Evolutionary conservation across 768 basidiomycete genomes (phyloP).

Genomic region (Suillus luteus): DNA sequence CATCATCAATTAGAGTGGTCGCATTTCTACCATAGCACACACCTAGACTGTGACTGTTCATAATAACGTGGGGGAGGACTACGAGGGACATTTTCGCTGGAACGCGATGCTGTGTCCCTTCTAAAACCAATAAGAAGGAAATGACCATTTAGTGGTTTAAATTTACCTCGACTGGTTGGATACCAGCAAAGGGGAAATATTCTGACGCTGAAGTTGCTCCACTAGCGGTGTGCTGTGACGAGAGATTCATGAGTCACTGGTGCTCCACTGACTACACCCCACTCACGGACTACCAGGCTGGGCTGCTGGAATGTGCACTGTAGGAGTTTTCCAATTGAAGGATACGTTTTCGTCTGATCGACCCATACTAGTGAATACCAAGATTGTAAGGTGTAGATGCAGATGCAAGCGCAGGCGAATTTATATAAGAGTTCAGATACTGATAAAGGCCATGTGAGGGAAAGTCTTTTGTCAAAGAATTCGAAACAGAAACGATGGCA

Average conservation of each 20-base stretch:
- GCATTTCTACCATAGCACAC: neutral
- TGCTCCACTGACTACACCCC: neutral
- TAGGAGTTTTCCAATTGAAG: neutral
- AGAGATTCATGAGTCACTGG: neutral
- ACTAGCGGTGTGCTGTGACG: neutral
- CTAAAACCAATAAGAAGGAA: neutral
- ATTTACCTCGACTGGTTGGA: neutral
- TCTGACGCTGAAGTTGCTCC: neutral
- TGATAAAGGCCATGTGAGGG: neutral
- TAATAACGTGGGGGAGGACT: neutral
- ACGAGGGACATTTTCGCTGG: too few species aligned
- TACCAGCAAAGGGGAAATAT: neutral
- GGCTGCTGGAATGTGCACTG: neutral
- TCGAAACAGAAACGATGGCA: neutral
- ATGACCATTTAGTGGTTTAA: neutral
- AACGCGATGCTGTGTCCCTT: neutral
- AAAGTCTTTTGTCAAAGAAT: neutral
- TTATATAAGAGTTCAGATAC: neutral
- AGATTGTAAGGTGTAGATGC: neutral
- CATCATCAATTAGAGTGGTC: neutral
- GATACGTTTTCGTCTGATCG: neutral
- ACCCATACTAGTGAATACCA: neutral
- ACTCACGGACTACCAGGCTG: neutral
- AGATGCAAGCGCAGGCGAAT: too few species aligned
- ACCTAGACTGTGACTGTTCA: conserved; percentile 4